Conservation (phyloP, 176 grass and related monocot species). For the Carex pumila region DNA sequence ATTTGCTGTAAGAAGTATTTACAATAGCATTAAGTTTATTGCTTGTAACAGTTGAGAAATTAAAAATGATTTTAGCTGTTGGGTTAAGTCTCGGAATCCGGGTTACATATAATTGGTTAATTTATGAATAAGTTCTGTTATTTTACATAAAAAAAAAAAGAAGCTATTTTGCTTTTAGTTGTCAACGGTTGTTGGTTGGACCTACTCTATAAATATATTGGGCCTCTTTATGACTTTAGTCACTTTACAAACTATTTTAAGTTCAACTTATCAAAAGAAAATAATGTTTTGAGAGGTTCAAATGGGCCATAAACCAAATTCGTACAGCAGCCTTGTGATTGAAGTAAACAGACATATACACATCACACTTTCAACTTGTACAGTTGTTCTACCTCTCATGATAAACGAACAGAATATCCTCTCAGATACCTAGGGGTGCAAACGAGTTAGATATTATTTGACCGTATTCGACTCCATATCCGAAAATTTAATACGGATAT, state of each 20-base stretch:
- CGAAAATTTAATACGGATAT: too few species aligned
- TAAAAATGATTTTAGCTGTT: neutral
- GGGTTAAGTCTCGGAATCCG: neutral
- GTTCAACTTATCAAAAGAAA: too few species aligned
- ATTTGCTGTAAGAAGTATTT: neutral
- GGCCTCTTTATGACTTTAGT: neutral
- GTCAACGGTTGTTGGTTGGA: neutral
- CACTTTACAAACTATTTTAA: too few species aligned
- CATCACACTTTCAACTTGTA: neutral
- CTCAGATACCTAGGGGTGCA: too few species aligned
- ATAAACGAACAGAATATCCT: neutral
- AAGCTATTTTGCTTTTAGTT: neutral
- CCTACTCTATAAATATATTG: neutral
- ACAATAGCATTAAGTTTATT: neutral
- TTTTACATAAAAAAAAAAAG: neutral
- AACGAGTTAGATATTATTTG: too few species aligned
- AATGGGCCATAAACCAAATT: neutral
- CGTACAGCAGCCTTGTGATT: neutral
- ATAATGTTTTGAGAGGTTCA: neutral
- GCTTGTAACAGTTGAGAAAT: neutral
- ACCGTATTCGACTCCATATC: too few species aligned
- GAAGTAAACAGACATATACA: neutral
- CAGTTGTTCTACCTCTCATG: neutral
- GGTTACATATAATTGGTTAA: neutral
- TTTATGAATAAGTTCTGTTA: neutral